Conservation (phyloP, 495 filamentous ascomycete species). For the Tuber aestivum region DNA sequence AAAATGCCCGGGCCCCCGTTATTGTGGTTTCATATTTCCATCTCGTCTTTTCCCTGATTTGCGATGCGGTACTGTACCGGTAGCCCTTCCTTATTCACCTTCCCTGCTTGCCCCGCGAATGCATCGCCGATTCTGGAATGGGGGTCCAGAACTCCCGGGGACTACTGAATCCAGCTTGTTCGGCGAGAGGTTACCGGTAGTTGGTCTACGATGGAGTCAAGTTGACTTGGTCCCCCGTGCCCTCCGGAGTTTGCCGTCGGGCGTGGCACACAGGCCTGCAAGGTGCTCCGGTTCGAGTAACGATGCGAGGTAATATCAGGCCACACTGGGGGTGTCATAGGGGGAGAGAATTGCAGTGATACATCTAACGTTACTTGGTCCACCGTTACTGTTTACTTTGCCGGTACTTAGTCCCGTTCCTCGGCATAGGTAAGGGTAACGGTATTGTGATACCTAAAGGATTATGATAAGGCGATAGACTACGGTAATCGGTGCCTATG, state of each 20-base stretch:
- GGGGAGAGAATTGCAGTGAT: not conserved
- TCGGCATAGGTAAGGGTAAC: not conserved
- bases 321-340: not conserved
- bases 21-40: not conserved
- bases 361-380: not conserved
- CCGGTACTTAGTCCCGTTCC: not conserved
- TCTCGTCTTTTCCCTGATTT: not conserved
- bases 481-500: not conserved
- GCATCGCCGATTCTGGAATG: not conserved
- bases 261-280: not conserved
- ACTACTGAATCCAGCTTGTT: not conserved
- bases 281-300: not conserved
- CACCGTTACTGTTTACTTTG: not conserved
- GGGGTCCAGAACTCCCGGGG: not conserved
- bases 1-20: not conserved
- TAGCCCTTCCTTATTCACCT: not conserved
- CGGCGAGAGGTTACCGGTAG: not conserved
- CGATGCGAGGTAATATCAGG: not conserved
- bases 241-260: not conserved
- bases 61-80: not conserved
- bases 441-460: not conserved
- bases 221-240: not conserved
- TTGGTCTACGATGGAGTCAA: too few relatives aligned
- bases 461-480: not conserved
- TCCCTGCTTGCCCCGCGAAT: not conserved